Base-by-base conservation (phyloP, 164 flowering plant species). In the Buxus sempervirens region DNA sequence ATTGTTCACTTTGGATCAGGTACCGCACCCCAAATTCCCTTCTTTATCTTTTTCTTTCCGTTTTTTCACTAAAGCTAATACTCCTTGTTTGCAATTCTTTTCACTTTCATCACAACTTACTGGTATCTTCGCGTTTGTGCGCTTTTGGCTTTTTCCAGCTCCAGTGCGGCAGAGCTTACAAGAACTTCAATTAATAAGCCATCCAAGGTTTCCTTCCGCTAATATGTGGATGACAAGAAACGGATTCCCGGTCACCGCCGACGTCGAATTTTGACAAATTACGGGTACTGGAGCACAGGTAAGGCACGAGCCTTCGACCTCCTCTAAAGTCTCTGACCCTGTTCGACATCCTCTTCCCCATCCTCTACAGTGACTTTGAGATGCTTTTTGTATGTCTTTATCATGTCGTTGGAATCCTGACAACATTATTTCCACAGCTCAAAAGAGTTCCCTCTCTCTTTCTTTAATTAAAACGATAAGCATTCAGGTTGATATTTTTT, bases 321-420 rank as follows among this genome's bases (percentile, higher is more conserved):
- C 65, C 18, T n/a, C 54, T n/a, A 21, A 10, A 23, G 18, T 20
- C 45, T 9, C 38, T 32, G 23, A 16, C 27, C n/a, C n/a, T 45
- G 10, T 48, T 15, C 45, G 6, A 23, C 20, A 20, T 45, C 7
- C 26, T 12, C 65, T 70, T 58, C 64, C 78, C 63, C 70, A 75
- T 75, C 74, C 68, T 69, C 23, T 58, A 61, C 7, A 32, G 38
- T 32, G 38, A 32, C 38, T 32, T 32, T 32, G 38, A 70, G 75
- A 71, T 71, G 78, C 75, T 54, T 54, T 64, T 71, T 28, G 20
- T n/a, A 27, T 62, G 62, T 68, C 57, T 56, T 64, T 71, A 57
- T 71, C 77, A 10, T 45, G 14, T 64, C 23, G 65, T 54, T 26
- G 49, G 75, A 68, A 74, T 76, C 70, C 28, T 61, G 26, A 60